These are phyloP conservation scores for Rosa lucieae DNA, from an alignment of 306 rosid genomes.

Conservation along the genomic window DNA sequence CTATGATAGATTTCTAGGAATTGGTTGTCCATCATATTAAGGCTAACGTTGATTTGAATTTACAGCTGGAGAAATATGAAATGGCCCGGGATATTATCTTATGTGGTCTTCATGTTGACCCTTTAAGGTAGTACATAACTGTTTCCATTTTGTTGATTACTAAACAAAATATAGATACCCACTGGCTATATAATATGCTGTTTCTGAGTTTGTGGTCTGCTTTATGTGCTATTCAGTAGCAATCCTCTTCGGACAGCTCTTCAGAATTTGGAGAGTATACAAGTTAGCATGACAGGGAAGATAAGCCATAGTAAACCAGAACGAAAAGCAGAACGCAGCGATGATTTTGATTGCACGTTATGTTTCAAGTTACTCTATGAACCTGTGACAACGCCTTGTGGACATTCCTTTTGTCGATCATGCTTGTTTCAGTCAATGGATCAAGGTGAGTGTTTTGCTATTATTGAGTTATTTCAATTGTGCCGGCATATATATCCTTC, in stretches of 20 bases:
- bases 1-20: not conserved
- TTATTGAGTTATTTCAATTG: conserved; percentile 24
- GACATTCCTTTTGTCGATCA: conserved; percentile 94
- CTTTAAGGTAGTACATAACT: conserved; percentile 57
- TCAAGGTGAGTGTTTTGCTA: conserved; percentile 58
- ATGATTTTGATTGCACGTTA: conserved; percentile 89
- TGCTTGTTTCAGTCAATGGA: conserved; percentile 95
- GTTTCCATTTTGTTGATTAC: conserved; percentile 21
- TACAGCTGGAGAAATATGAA: conserved; percentile 88
- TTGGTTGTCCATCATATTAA: not conserved
- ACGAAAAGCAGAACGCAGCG: conserved; percentile 68
- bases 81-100: conserved; percentile 81
- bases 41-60: conserved; percentile 26
- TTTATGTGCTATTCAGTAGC: conserved; percentile 57
- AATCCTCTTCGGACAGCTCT: conserved; percentile 63
- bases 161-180: conserved; percentile 5
- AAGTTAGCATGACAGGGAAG: conserved; percentile 38
- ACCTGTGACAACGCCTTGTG: conserved; percentile 97
- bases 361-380: conserved; percentile 84
- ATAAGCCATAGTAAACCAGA: conserved; percentile 58
- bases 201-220: conserved; percentile 17
- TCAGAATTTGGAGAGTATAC: conserved; percentile 59
- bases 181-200: conserved; percentile 25
- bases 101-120: conserved; percentile 88
- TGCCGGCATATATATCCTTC: conserved; percentile 10